Evolutionary conservation across 2,329 filamentous ascomycete species (phyloP), one percentile per base, ranked within the genome.

Genomic region (Penicillium verrucosum): DNA sequence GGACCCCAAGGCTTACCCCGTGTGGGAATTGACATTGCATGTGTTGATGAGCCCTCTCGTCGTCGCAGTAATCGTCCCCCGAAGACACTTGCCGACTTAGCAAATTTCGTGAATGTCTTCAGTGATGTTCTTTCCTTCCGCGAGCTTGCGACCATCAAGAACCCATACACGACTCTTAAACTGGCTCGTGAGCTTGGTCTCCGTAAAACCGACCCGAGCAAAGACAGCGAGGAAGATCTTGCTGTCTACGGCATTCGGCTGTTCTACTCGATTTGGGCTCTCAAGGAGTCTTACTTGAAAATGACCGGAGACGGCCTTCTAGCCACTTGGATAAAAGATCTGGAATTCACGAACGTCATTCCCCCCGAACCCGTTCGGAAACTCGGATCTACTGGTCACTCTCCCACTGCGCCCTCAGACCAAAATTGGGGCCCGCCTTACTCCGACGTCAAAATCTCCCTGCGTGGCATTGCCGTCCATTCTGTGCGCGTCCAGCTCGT

Each of bases 261-360:
- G 1, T 88, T 88, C 68, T 88, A 86, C 62, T 81, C 84, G 0
- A 85, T 82, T 65, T 88, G 85, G 81, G 83, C 81, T 62, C 80
- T 85, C 54, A 87, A 87, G 66, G 85, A 88, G 66, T 83, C 85
- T 1, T 87, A 86, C 70, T 82, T 87, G 67, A 88, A 87, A 73
- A 82, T 88, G 66, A 83, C 83, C 5, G 85, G 85, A 7, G 85
- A 87, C 66, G 85, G 83, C 0, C 71, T 88, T 18, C 73, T 87
- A 8, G 85, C 85, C 1, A 75, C 77, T 2, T 87, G 85, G 85
- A 73, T 87, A 34, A 77, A 78, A 54, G 76, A 84, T 42, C 69
- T 87, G 23, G 85, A 87, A 57, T 88, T 88, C 63, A 76, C 77
- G 56, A 77, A 83, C 54, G 85, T 87, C 0, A 73, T 78, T 47